Conservation (phyloP, 805 yeast genomes). For the Saccharomyces cerevisiae region DNA sequence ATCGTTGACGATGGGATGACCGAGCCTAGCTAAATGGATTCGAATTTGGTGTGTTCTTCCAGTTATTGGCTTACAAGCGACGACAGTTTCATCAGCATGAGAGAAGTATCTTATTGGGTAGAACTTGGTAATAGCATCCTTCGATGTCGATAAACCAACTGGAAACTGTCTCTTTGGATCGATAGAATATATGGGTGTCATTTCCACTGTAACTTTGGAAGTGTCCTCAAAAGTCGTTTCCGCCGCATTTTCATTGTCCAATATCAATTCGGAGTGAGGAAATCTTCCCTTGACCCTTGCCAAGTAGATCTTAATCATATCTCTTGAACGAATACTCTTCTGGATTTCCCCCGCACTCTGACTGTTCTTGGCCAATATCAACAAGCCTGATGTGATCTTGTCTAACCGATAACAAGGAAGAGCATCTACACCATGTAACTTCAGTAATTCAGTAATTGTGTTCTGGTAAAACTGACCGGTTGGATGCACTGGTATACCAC, state of each 20-base stretch:
- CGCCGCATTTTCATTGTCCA: slow-evolving; percentile 17
- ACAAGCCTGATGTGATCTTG: slow-evolving; percentile 86
- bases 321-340: slow-evolving; percentile 46
- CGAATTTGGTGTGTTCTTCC: slow-evolving; percentile 95
- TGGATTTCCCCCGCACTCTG: slow-evolving; percentile 59
- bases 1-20: slow-evolving; percentile 83
- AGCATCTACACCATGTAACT: slow-evolving; percentile 45
- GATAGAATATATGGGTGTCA: slow-evolving; percentile 51
- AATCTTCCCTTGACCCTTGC: slow-evolving; percentile 84
- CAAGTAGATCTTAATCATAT: slow-evolving; percentile 66
- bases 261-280: slow-evolving; percentile 34
- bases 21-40: slow-evolving; percentile 80
- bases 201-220: slow-evolving; percentile 7
- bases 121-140: slow-evolving; percentile 66
- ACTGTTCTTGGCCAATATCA: slow-evolving; percentile 37
- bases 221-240: slow-evolving; percentile 17
- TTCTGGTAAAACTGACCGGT: slow-evolving; percentile 73
- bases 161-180: slow-evolving; percentile 63
- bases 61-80: slow-evolving; percentile 77
- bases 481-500: slow-evolving; percentile 93
- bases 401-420: slow-evolving; percentile 87
- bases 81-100: slow-evolving; percentile 41
- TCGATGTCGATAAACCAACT: slow-evolving; percentile 36
- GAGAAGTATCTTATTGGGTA: slow-evolving; percentile 54
- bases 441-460: slow-evolving; percentile 67